Conservation (phyloP, 2,329 filamentous ascomycete species). For the Fusarium udum region DNA sequence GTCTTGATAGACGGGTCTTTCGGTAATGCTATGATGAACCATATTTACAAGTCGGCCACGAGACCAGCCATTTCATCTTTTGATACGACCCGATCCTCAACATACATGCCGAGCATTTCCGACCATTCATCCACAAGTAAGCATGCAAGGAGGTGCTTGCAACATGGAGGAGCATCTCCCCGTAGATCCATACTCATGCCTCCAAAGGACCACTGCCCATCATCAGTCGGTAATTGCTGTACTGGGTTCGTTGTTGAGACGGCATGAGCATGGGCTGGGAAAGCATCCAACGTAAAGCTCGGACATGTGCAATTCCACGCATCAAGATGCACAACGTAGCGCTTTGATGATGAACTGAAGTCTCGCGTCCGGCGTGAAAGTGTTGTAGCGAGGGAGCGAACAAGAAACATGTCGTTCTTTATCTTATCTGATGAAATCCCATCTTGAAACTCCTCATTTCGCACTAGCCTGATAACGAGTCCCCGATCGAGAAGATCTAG, state of each 20-base stretch:
- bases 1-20: slow-evolving; percentile 6
- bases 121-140: slow-evolving; percentile 75
- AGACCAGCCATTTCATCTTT: slow-evolving; percentile 79
- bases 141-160: slow-evolving; percentile 91
- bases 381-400: slow-evolving; percentile 65
- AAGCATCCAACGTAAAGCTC: slow-evolving; percentile 79
- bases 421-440: slow-evolving; percentile 6
- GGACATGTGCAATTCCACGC: slow-evolving; percentile 94
- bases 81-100: slow-evolving; percentile 63
- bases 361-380: slow-evolving; percentile 39
- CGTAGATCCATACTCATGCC: slow-evolving; percentile 55
- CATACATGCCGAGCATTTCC: slow-evolving; percentile 63
- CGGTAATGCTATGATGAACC: slow-evolving; percentile 1
- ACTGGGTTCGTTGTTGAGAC: background rate
- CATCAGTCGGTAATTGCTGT: background rate
- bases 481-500: slow-evolving; percentile 86
- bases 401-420: slow-evolving; percentile 62
- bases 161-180: slow-evolving; percentile 66
- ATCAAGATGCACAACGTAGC: slow-evolving; percentile 76
- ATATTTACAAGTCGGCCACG: slow-evolving; percentile 55
- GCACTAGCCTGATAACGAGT: slow-evolving; percentile 68
- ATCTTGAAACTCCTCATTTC: background rate
- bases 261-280: slow-evolving; percentile 50
- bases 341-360: slow-evolving; percentile 22
- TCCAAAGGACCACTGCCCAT: slow-evolving; percentile 57